Percentiles rank a stretch among this genome's conserved stretches.
Conservation (phyloP, 75 land plant species). For the Larix kaempferi region DNA sequence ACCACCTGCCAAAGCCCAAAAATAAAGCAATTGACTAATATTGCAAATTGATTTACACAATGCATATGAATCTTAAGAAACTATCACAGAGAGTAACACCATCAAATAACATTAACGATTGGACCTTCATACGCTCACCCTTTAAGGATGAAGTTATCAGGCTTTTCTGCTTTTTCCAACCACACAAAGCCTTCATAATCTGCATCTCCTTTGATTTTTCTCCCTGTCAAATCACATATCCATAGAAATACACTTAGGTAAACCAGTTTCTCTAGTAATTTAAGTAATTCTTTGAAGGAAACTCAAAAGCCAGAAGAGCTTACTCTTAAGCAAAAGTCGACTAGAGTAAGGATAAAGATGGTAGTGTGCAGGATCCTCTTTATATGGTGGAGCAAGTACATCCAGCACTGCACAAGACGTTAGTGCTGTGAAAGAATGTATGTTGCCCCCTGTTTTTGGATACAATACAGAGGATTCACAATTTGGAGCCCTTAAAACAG, state of each 20-base stretch:
- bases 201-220: not conserved
- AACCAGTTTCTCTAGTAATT: too few species aligned
- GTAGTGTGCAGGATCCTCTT: slow-evolving; percentile 10
- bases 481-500: slow-evolving; percentile 25
- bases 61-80: too few species aligned
- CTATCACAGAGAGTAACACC: too few species aligned
- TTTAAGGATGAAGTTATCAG: not conserved
- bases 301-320: too few species aligned
- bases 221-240: not conserved
- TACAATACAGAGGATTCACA: slow-evolving; percentile 38
- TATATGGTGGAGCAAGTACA: slow-evolving; percentile 63
- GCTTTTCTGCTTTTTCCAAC: not conserved
- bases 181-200: not conserved
- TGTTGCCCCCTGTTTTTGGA: slow-evolving; percentile 66
- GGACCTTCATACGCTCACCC: not conserved
- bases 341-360: not conserved
- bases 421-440: slow-evolving; percentile 64
- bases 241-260: too few species aligned
- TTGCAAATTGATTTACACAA: too few species aligned
- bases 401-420: slow-evolving; percentile 71
- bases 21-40: too few species aligned
- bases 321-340: not conserved
- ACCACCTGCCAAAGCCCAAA: too few species aligned
- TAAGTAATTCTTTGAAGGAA: too few species aligned
- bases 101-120: not conserved